Conservation (phyloP, 495 filamentous ascomycete species). For the Aspergillus ellipticus region DNA sequence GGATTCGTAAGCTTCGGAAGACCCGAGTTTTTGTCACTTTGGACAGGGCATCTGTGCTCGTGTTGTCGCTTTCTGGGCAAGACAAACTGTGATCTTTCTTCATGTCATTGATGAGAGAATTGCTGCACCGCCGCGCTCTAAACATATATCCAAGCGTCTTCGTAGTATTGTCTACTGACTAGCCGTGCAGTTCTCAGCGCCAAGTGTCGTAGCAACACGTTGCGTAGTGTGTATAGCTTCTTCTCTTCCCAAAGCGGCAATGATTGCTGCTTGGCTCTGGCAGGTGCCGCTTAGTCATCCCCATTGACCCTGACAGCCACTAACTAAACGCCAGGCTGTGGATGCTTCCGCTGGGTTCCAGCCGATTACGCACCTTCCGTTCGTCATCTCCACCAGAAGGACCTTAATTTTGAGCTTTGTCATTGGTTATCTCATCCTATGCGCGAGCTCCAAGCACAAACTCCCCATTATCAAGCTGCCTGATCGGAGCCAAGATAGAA, state of each 20-base stretch:
- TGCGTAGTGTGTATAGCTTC: not conserved
- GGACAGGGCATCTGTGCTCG: not conserved
- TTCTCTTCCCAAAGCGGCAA: not conserved
- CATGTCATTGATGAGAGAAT: too few relatives aligned
- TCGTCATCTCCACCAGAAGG: not conserved
- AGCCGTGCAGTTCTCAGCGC: not conserved
- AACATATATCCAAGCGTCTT: too few relatives aligned
- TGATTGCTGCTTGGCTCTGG: not conserved
- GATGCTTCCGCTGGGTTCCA: not conserved
- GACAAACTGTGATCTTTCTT: too few relatives aligned
- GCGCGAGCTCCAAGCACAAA: too few relatives aligned
- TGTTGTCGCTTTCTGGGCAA: too few relatives aligned
- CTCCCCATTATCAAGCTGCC: too few relatives aligned
- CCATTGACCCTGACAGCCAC: not conserved
- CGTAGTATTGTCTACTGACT: too few relatives aligned
- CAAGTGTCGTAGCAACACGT: not conserved
- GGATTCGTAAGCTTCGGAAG: not conserved
- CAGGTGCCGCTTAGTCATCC: not conserved
- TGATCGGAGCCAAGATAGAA: too few relatives aligned
- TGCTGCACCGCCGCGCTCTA: too few relatives aligned
- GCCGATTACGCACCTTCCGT: not conserved
- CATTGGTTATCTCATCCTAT: too few relatives aligned
- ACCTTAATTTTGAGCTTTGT: not conserved
- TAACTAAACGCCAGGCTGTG: not conserved
- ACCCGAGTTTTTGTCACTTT: not conserved